Base-by-base conservation (phyloP, 768 basidiomycete genomes). In the Kockovaella imperatae region DNA sequence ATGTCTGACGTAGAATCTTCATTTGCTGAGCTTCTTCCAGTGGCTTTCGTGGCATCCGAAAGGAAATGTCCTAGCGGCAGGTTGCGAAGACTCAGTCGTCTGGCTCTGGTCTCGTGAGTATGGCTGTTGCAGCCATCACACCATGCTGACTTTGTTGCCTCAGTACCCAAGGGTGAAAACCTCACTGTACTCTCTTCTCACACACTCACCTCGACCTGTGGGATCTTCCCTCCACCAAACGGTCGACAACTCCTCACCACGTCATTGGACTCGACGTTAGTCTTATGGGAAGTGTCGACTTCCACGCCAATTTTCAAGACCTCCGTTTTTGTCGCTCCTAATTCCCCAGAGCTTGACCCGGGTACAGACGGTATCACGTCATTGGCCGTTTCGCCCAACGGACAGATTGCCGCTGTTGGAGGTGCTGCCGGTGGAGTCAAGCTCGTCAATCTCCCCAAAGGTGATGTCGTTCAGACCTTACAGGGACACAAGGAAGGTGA, bases 101-200 rank as follows among this genome's bases (percentile, higher is more conserved):
- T 99, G 95, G 95, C 75, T 99, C 56, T 99, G 90, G 90, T 88
- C 96, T 75, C 74, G 93, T 95, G 71, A 59, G 83, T 73, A n/a
- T 21, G 34, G 31, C 18, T 24, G 44, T 54, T n/a, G 21, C 6
- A 10, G 13, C 15, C 46, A 39, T 18, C 31, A 30, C 2, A 4
- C 17, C 29, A n/a, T 14, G 35, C 24, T 39, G 44, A 44, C 7
- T 31, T 34, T 50, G 25, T 44, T 34, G 24, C 6, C n/a, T 7
- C 68, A 96, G 93, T 99, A 24, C 95, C 95, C 2, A 86, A 84
- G 5, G 95, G 95, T 35, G 85, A 80, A 56, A 91, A 83, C 43
- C 91, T 99, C 85, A 86, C 90, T 64, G 91, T 97, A 6, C 87
- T 97, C 59, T 84, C 87, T 1, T 88, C 88, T 0, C 95, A 99